Base-by-base conservation (phyloP, 2,329 filamentous ascomycete genomes). In the Podosphaera fusca region DNA sequence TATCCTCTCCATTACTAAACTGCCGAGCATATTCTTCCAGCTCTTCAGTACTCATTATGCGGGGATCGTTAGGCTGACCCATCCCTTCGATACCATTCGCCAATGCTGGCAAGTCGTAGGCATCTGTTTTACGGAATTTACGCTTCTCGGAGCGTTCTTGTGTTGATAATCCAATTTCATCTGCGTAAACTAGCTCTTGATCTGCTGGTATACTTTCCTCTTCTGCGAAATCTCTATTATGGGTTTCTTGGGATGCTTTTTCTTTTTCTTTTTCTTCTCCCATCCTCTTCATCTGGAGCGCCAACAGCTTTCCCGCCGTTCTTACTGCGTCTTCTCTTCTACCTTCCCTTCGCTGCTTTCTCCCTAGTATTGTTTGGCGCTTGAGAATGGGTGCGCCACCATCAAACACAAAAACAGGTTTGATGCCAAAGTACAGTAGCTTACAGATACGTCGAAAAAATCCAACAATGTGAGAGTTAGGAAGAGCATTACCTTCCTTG, bases 371-470 rank as follows among this genome's bases (percentile, higher is more conserved):
- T 0, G 92, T 98, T 68, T 94, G 85, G 58, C 90, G 77, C 73
- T 98, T 98, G 61, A 98, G 75, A 2, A 80, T 75, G 0, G 94
- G 94, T 0, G 92, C 94, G 49, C 90, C 92, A 59, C 94, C 92
- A 70, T 98, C 92, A 68, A 98, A 98, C 12, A 98, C 89, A 69
- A 98, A 98, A 50, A 98, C 88, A 0, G 92, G 94, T 61, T 84
- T 86, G 69, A 98, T 95, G 55, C 94, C 92, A 66, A 92, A 90
- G 78, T 90, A 98, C 1, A 98, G 77, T 1, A 98, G 77, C 69
- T 98, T 98, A 77, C 92, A 98, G 68, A 98, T 95, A 59, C 92
- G 82, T 55, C 92, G 86, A 71, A 98, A 98, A 78, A 98, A 98
- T 45, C 94, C 92, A 49, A 98, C 87, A 40, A 98, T 80, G 67